Percentiles rank a stretch among this genome's conserved stretches.
These are phyloP conservation scores for Aspergillus fructus DNA, from an alignment of 2,329 filamentous ascomycete genomes.

Conservation along the genomic window DNA sequence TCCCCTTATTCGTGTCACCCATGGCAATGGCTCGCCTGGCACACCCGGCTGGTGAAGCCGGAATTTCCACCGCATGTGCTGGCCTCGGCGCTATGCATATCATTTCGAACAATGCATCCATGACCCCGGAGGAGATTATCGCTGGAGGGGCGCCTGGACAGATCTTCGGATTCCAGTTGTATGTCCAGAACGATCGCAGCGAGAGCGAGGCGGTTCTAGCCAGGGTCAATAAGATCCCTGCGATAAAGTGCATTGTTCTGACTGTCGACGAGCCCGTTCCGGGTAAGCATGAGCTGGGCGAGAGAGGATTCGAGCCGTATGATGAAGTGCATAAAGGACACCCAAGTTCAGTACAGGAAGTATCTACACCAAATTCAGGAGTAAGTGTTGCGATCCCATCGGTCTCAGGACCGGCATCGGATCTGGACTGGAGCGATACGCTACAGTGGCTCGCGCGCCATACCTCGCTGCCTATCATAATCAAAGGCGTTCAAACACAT, in stretches of 20 bases:
- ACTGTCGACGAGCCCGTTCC: slow-evolving; percentile 91
- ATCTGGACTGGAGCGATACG: slow-evolving; percentile 65
- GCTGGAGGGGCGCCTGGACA: slow-evolving; percentile 68
- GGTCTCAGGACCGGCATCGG: too few relatives aligned
- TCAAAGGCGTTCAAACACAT: slow-evolving; percentile 92
- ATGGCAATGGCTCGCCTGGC: slow-evolving; percentile 85
- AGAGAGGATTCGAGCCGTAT: slow-evolving; percentile 64
- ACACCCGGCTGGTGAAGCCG: slow-evolving; percentile 77
- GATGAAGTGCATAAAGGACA: slow-evolving; percentile 67
- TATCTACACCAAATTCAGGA: slow-evolving; percentile 60
- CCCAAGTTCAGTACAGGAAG: slow-evolving; percentile 75
- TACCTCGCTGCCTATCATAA: slow-evolving; percentile 80
- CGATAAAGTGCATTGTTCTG: slow-evolving; percentile 80
- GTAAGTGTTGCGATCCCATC: too few relatives aligned
- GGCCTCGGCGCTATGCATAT: slow-evolving; percentile 72
- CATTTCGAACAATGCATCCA: slow-evolving; percentile 87
- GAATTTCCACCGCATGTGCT: slow-evolving; percentile 74
- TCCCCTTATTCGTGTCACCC: slow-evolving; percentile 78
- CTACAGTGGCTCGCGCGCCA: slow-evolving; percentile 80
- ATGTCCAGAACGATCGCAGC: slow-evolving; percentile 78
- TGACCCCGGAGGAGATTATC: slow-evolving; percentile 89
- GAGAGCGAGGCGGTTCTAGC: slow-evolving; percentile 80
- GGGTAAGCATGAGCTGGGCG: slow-evolving; percentile 86
- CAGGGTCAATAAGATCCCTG: slow-evolving; percentile 69
- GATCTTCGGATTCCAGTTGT: slow-evolving; percentile 92